Evolutionary conservation across 2,329 filamentous ascomycete genomes (phyloP), one percentile per base, ranked within the genome.

Genomic region (Pseudogymnoascus sp.): DNA sequence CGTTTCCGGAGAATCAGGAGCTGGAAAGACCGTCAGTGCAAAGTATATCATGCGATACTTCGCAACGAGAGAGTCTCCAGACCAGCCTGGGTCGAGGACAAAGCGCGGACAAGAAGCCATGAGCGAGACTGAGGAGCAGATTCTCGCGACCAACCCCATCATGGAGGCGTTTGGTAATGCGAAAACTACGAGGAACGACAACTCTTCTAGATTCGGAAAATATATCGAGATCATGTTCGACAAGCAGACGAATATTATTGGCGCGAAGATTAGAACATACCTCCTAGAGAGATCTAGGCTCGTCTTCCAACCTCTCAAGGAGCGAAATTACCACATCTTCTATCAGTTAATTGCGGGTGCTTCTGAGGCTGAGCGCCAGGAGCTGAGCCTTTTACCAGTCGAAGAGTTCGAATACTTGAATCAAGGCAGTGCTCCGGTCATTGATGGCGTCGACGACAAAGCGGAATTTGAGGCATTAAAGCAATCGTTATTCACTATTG

Each of bases 41-140:
- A 99, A 99, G 80, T 97, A 99, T 78, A 97, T 99, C 75, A 99
- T 99, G 94, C 87, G 94, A 72, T 99, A 99, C 80, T 99, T 99
- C 77, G 94, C 94, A 66, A 99, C 94, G 45, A 87, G 94, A 84
- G 94, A 97, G 77, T 89, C 92, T 6, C 92, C 94, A 62, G 91
- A 95, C 71, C 90, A 92, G 74, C 88, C 91, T 14, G 88, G 89
- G 58, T 88, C 86, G 66, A 87, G 90, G 70, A 82, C 82, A 62
- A 94, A 91, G 76, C 83, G 83, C 72, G 90, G 91, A 65, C 80
- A 86, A 70, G 89, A 90, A 63, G 74, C 87, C 67, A 97, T 97
- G 88, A 97, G 92, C 75, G 91, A 97, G 80, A 99, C 94, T 1
- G 94, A 99, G 78, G 93, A 99, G 79, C 92, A 96, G 75, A 99